Evolutionary conservation across 352 stramenopile species (phyloP).

Genomic region (Pythium rishiriense): DNA sequence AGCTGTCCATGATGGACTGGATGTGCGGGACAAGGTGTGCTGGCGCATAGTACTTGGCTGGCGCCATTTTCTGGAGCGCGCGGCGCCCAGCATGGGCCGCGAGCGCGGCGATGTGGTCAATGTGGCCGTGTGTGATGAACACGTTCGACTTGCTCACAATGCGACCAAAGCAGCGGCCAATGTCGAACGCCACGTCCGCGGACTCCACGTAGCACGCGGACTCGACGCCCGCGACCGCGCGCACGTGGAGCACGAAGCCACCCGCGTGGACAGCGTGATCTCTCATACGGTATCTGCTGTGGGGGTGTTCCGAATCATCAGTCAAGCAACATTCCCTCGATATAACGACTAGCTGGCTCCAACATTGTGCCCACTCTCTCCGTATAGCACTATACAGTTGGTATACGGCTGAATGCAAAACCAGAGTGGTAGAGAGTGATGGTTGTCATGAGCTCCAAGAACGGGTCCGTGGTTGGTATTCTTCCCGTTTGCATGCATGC

Average conservation of each 20-base stretch:
- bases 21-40: conserved; percentile 51
- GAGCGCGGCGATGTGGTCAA: conserved; percentile 78
- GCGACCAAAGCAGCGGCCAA: conserved; percentile 52
- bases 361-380: neutral
- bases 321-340: neutral
- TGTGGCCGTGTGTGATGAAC: conserved; percentile 88
- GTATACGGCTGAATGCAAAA: conserved; percentile 12
- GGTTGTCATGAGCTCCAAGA: conserved; percentile 1
- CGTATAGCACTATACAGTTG: conserved; percentile 5
- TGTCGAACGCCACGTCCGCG: conserved; percentile 76
- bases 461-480: neutral
- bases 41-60: conserved; percentile 73
- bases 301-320: too few relatives aligned
- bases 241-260: conserved; percentile 56
- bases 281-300: neutral
- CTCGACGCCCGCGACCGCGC: conserved; percentile 69
- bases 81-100: conserved; percentile 62
- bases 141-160: conserved; percentile 66
- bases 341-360: neutral
- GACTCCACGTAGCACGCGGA: conserved; percentile 79
- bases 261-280: conserved; percentile 24
- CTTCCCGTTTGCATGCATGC: conserved; percentile 8
- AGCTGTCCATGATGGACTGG: conserved; percentile 51
- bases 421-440: conserved; percentile 11
- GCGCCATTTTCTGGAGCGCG: conserved; percentile 46